Percentiles rank a stretch among this genome's conserved stretches.
Evolutionary conservation across 2,329 filamentous ascomycete species (phyloP).

Genomic region (Aspergillus udagawae): DNA sequence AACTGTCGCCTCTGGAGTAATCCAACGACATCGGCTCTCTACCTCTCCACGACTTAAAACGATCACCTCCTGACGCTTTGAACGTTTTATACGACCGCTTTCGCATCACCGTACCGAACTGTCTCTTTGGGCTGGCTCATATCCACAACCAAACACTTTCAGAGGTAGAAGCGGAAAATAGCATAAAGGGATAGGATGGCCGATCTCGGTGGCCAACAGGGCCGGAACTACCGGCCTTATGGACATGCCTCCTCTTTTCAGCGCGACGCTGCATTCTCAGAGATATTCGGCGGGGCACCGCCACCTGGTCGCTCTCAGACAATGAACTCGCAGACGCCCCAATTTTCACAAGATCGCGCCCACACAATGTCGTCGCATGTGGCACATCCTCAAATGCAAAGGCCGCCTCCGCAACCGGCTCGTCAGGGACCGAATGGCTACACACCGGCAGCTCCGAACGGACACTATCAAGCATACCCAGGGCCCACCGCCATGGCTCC

Average conservation of each 20-base stretch:
- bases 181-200: slow-evolving; percentile 46
- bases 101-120: neutral
- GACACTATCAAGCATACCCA: slow-evolving; percentile 39
- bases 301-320: slow-evolving; percentile 89
- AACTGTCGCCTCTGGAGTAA: slow-evolving; percentile 19
- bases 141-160: neutral
- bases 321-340: slow-evolving; percentile 76
- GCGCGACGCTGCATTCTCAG: slow-evolving; percentile 91
- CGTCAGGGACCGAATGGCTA: slow-evolving; percentile 46
- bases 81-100: slow-evolving; percentile 29
- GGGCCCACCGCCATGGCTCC: slow-evolving; percentile 31
- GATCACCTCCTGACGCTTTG: slow-evolving; percentile 29
- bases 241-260: slow-evolving; percentile 57
- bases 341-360: slow-evolving; percentile 64
- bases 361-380: slow-evolving; percentile 68
- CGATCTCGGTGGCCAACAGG: slow-evolving; percentile 61
- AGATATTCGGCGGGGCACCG: slow-evolving; percentile 87
- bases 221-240: slow-evolving; percentile 56
- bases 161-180: neutral
- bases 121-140: neutral
- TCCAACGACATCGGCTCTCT: slow-evolving; percentile 17
- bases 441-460: slow-evolving; percentile 35
- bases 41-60: slow-evolving; percentile 29
- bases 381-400: slow-evolving; percentile 41
- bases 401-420: slow-evolving; percentile 38